Base-by-base conservation (phyloP, 2,329 filamentous ascomycete species). In the Trichoderma hamatum region DNA sequence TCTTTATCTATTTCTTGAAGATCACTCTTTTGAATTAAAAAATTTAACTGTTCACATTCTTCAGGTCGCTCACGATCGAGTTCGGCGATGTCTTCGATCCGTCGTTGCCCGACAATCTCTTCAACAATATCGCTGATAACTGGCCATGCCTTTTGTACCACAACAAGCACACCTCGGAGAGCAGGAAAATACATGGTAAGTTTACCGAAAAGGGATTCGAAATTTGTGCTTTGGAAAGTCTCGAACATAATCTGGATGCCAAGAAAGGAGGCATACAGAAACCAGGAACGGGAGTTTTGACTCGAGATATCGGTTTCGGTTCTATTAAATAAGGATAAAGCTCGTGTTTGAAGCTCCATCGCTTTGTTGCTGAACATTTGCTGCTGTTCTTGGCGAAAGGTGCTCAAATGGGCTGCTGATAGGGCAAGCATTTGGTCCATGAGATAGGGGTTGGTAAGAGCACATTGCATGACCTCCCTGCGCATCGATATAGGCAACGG, bases 161-260 rank as follows among this genome's bases (percentile, higher is more conserved):
- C 75, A 24, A 72, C 70, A n/a, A 75, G 74, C 6, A 81, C 77
- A 32, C 80, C 80, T 21, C 77, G 76, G 69, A 80, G 78, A 7
- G 82, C 72, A 16, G 72, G 72, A 6, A 79, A 64, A 66, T 79
- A 80, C 3, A 73, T 73, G 5, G 77, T 43, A 30, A 78, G 80
- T 5, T 75, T 71, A 26, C 73, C 73, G 3, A 80, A 69, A 26
- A 78, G 76, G 1, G 67, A 64, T 11, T 75, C 72, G 24, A 82
- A 79, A 43, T 76, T 72, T 28, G 72, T 72, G 14, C 46, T 54
- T 26, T 79, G 75, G 30, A 83, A 75, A 3, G 78, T 78, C 51
- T 84, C 82, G 71, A 78, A 80, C 10, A 85, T 77, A 21, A 80
- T 77, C 54, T 84, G 81, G n/a, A 82, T 76, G 6, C 81, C 78